Conservation (phyloP, 441 rosid species). For the Erysimum pusillum region DNA sequence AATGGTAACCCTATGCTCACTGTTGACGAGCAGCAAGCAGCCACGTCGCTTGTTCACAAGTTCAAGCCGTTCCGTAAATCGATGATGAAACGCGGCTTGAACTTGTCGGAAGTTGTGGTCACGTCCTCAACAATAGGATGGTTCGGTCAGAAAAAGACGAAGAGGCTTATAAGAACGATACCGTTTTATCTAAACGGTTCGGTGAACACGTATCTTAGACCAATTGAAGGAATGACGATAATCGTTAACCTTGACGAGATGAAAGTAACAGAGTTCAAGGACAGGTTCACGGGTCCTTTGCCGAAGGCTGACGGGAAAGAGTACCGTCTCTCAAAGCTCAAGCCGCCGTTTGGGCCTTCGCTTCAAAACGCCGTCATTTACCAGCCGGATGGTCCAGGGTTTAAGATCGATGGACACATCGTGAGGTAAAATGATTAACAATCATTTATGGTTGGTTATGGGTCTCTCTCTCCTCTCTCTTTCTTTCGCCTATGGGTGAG, state of each 20-base stretch:
- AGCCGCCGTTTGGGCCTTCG: conserved; percentile 3
- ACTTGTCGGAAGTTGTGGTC: conserved; percentile 66
- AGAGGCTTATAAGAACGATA: not conserved
- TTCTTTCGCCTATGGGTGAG: no score
- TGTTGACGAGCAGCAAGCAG: conserved; percentile 52
- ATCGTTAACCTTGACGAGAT: not conserved
- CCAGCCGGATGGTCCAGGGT: not conserved
- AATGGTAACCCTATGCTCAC: conserved; percentile 72
- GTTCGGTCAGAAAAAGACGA: conserved; percentile 53
- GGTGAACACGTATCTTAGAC: not conserved
- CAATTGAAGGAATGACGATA: not conserved
- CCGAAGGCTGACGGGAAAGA: not conserved
- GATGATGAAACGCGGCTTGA: conserved; percentile 52
- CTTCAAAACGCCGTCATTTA: not conserved
- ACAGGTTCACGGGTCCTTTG: not conserved
- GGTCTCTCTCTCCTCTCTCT: no score
- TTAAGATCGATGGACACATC: not conserved
- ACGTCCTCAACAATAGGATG: conserved; percentile 69
- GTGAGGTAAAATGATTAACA: no score
- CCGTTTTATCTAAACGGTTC: not conserved
- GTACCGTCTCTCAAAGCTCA: not conserved
- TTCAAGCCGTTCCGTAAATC: conserved; percentile 58
- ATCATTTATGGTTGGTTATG: no score
- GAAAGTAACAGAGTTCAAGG: not conserved
- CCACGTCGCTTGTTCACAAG: conserved; percentile 52